Base-by-base conservation (phyloP, 257 asterid species). In the Anisodus tanguticus region DNA sequence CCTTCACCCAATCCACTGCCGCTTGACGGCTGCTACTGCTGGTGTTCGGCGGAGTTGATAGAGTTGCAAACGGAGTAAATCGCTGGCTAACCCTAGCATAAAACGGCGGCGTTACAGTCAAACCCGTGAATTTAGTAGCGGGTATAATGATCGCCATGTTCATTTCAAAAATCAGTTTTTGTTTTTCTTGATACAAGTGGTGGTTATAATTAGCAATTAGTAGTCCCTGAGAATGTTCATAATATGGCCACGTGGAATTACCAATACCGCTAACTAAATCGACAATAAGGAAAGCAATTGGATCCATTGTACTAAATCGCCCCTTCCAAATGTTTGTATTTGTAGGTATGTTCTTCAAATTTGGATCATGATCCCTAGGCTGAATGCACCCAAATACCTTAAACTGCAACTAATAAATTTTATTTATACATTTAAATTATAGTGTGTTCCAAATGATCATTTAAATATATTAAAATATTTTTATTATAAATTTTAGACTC, bases 1-100 rank as follows among this genome's bases (percentile, higher is more conserved):
- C 97, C 90, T 92, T 88, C 74, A 83, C 91, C 93, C 94, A 94
- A 86, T 92, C 95, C 86, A 90, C 54, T 16, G 8, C 85, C 63
- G 86, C 82, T 6, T 84, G 45, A 77, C 81, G 64, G 81, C 49
- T 35, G 15, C 86, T 87, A 15, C 88, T 80, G 3, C 90, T 91
- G 74, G 81, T 82, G 74, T 37, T 59, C 4, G 89, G 88, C 76
- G 92, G 90, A 66, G 89, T 82, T 57, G 96, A 89, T 64, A 85
- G 66, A 59, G 90, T 78, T 41, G 96, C 93, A 85, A 86, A 83
- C 45, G 88, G 51, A n/a, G 83, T n/a, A 26, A 59, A 79, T 10
- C 85, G 88, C 84, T 89, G 91, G 82, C 83, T 85, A 54, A 79
- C 13, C 81, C 85, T 70, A 82, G 84, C 83, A 22, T 80, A 85